Base-by-base conservation (phyloP, 768 basidiomycete genomes). In the Trametes cinnabarina region DNA sequence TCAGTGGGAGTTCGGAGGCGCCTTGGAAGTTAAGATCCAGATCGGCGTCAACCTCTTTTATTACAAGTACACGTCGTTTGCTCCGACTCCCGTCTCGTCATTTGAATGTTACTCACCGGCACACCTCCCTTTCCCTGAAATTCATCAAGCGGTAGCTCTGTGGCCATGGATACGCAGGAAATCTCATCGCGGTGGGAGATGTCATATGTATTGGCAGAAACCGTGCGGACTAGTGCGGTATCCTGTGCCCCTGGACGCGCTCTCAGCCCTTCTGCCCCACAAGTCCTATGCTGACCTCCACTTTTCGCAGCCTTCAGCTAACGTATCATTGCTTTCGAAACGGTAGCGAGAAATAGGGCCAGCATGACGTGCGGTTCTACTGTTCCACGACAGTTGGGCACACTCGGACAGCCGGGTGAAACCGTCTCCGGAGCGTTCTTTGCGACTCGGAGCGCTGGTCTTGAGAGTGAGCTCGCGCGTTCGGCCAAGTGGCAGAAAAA, bases 401-500 rank as follows among this genome's bases (percentile, higher is more conserved):
- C 52, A 32, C 53, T 47, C 43, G 53, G 53, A 12, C 12, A 2
- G 6, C n/a, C 34, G 43, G 53, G 53, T 12, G 5, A 22, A n/a
- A 47, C 53, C 53, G 53, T 46, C 44, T 8, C 35, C 53, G 43
- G 53, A 39, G 9, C 25, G 10, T n/a, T n/a, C n/a, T n/a, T n/a
- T n/a, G n/a, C 37, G 17, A n/a, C 37, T 39, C 4, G 34, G 9
- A 37, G 44, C 43, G 42, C 22, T 26, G 20, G 32, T 28, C 17
- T 30, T 17, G n/a, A n/a, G n/a, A 22, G 41, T 22, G 20, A 25
- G 26, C 34, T 30, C 37, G 37, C 9, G 37, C 37, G 11, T 14
- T n/a, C 14, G n/a, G 11, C 5, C 15, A 39, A 5, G 37, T n/a
- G 9, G 37, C 14, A n/a, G n/a, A n/a, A n/a, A n/a, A n/a, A n/a